Base-by-base conservation (phyloP, 805 yeast species). In the Blastobotrys americana region DNA sequence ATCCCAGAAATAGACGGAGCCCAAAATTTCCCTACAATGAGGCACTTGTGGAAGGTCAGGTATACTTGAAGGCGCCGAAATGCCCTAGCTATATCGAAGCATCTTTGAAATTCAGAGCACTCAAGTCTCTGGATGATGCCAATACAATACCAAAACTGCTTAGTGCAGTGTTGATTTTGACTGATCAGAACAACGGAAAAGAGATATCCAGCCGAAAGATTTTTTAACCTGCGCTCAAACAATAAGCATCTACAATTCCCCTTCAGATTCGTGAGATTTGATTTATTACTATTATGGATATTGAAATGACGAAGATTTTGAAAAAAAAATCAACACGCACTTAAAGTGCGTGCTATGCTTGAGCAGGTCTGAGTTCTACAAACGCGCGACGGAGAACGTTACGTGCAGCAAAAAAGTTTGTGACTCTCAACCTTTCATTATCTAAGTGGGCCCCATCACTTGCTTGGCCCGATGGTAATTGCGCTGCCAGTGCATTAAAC, bases 391-490 rank as follows among this genome's bases (percentile, higher is more conserved):
- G 51, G 37, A 69, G 60, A 8, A 90, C 80, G 23, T 70, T 72
- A 47, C 88, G 76, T 48, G 90, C 74, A 47, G 82, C 85, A 56
- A 80, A 78, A 56, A 89, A 70, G 58, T 90, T 90, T 33, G 80
- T 69, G 19, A 90, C 77, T 45, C 97, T 69, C 39, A 90, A 62
- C 50, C 93, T 75, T 64, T 90, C 98, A 58, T 93, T 83, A 57
- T 82, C 79, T 55, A 90, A 73, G 68, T 90, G 98, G 1, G 97
- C 97, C 57, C 87, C 86, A 61, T 93, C 97, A 36, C 93, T 78
- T 1, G 90, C 76, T 66, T 90, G 98, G 0, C 97, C 98, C 58
- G 97, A 87, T 2, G 98, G 97, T 27, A 93, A 76, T 63, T 93
- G 97, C 0, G 90, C 94, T 1, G 96, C 97, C 20, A 86, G 85